Base-by-base conservation (phyloP, 352 stramenopile species). In the Pythium brachiatum region DNA sequence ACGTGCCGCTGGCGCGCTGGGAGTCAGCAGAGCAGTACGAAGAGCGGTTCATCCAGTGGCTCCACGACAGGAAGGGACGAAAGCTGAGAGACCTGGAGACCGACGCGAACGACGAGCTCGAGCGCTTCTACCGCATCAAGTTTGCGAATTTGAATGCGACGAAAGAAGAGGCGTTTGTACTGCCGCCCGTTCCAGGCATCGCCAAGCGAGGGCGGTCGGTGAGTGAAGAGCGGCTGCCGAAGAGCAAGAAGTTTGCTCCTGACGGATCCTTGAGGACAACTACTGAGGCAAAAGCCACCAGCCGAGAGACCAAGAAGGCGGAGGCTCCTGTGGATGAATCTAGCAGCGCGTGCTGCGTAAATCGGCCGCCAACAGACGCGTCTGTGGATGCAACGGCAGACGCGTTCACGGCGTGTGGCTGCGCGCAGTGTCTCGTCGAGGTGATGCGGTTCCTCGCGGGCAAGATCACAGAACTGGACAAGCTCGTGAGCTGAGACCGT, bases 21-120 rank as follows among this genome's bases (percentile, higher is more conserved):
- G 53, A 68, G 27, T 46, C 46, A 2, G 15, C 13, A 12, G 21
- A 54, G 20, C 26, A 50, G 38, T 68, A 63, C 39, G 68, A 75
- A 36, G 13, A 38, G 5, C 38, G 55, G 21, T 69, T 74, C 29
- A 4, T 50, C 1, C 32, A 31, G 26, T 74, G 60, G 57, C 34
- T 74, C 7, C 8, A 25, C 15, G 0, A 11, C 0, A 51, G 23
- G 23, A 31, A 50, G 2, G 26, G 27, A 3, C 56, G 52, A 21
- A 31, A 36, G 21, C 52, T 66, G 15, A 9, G 32, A 18, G 60
- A 61, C 0, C 9, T 68, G 25, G 7, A 23, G 16, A 25, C 13
- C 18, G 20, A 68, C n/a, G 15, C 36, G 29, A 34, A 54, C 38
- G 27, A 20, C 16, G 25, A 27, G 0, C 44, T 27, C n/a, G 41